Conservation (phyloP, 2,329 filamentous ascomycete species). For the Fusarium phyllophilum region DNA sequence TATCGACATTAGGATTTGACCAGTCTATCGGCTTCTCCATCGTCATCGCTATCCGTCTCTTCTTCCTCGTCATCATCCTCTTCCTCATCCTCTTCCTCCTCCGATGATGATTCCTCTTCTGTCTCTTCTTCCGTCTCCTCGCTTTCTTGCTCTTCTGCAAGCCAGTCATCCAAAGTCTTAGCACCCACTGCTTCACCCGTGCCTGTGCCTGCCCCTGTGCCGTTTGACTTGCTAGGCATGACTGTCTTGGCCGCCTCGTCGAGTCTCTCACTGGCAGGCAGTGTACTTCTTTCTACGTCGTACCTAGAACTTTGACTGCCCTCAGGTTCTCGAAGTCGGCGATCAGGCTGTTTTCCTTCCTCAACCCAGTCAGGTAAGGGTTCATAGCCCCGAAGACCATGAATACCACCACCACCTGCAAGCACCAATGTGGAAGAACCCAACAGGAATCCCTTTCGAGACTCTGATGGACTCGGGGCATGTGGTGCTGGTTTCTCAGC, state of each 20-base stretch:
- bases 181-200: constrained; percentile 64
- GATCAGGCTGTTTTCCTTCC: constrained; percentile 81
- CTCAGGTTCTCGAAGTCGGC: constrained; percentile 73
- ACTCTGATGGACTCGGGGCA: constrained; percentile 87
- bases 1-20: constrained; percentile 51
- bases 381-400: constrained; percentile 82
- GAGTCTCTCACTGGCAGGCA: constrained; percentile 71
- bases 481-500: constrained; percentile 95
- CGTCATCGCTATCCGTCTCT: constrained; percentile 60
- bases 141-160: constrained; percentile 75
- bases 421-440: constrained; percentile 89
- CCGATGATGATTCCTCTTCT: constrained; percentile 58
- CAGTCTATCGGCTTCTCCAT: constrained; percentile 57
- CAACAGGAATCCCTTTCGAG: constrained; percentile 78
- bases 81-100: constrained; percentile 57
- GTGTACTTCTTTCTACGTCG: constrained; percentile 47
- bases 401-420: constrained; percentile 77
- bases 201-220: constrained; percentile 64
- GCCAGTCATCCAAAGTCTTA: constrained; percentile 93
- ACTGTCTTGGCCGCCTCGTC: constrained; percentile 62
- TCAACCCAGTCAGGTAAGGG: constrained; percentile 86
- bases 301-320: constrained; percentile 45
- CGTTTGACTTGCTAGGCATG: constrained; percentile 61
- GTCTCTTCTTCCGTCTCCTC: constrained; percentile 65
- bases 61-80: constrained; percentile 59